phyloP scores from a whole-genome alignment of 352 stramenopile species.

The Phytopythium cucurbitacearum region DNA sequence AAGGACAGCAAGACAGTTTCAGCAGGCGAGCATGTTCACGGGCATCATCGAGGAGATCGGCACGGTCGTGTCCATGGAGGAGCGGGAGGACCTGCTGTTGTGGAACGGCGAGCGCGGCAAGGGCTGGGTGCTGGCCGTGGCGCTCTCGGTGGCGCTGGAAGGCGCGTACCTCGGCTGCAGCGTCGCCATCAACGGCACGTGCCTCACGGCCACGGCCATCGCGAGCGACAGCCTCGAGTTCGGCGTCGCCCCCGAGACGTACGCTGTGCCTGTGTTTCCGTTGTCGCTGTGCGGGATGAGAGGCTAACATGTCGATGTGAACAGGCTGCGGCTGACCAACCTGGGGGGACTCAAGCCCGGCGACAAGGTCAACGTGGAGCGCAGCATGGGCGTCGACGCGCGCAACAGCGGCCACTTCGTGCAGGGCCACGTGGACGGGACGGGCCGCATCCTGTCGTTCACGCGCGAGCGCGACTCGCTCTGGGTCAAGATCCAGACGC shows the following conservation, averaged over 20 bases:
- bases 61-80: constrained; percentile 88
- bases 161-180: constrained; percentile 91
- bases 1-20: not conserved
- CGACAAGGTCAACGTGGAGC: constrained; percentile 95
- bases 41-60: constrained; percentile 99
- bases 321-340: constrained; percentile 90
- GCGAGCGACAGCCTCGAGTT: constrained; percentile 87
- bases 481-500: constrained; percentile 90
- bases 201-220: constrained; percentile 94
- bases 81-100: constrained; percentile 90
- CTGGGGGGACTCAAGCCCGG: constrained; percentile 59
- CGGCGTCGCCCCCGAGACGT: constrained; percentile 94
- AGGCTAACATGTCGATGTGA: not conserved
- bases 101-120: constrained; percentile 93
- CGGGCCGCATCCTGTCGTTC: constrained; percentile 87
- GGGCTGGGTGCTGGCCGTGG: constrained; percentile 89
- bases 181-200: constrained; percentile 97
- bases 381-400: constrained; percentile 82
- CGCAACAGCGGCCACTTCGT: constrained; percentile 98
- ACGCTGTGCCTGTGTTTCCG: constrained; percentile 3
- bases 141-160: constrained; percentile 72
- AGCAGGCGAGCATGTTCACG: constrained; percentile 90
- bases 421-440: constrained; percentile 97
- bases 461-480: constrained; percentile 94
- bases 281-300: not conserved